Base-by-base conservation (phyloP, 1,284 basidiomycete species). In the Fomitiporia mediterranea region DNA sequence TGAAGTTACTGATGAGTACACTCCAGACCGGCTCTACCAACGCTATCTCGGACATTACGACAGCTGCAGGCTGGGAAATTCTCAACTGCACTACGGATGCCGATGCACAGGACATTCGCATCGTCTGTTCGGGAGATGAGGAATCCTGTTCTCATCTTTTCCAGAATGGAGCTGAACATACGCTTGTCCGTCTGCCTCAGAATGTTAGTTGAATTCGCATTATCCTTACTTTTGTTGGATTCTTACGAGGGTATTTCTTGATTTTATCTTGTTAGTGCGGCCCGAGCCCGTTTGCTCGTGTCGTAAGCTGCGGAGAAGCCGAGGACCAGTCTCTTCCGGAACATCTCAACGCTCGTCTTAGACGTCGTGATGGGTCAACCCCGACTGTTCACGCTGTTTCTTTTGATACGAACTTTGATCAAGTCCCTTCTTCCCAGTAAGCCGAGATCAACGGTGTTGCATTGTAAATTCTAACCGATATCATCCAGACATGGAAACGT, bases 41-140 rank as follows among this genome's bases (percentile, higher is more conserved):
- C 27, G 69, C 76, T 3, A 76, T 82, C 39, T 74, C 78, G 2
- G 80, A 83, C 61, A 74, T 82, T 53, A 81, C 80, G 0, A 49
- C 65, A 6, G 78, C 78, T 4, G 77, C 76, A 11, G 79, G 79
- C 43, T 82, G 80, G 80, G 65, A 71, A 19, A 78, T 82, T 51
- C 59, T 79, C 42, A 69, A 66, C 51, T 82, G 80, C 62, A 67
- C 74, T 44, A 59, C 73, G 2, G 66, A 70, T 43, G 60, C 65
- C 1, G 61, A 69, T 4, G 58, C 68, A n/a, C 79, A 81, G 60
- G 70, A 76, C 49, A 74, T 82, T 50, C 74, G 75, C 6, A 67
- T 79, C 19, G 76, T 79, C 2, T 82, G 80, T 64, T 67, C 56
- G 17, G 66, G 65, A 30, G 66, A 69, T 21, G 61, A 66, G 39